These are phyloP conservation scores for Xylaria sp. DNA, from an alignment of 2,329 filamentous ascomycete species.

Conservation along the genomic window DNA sequence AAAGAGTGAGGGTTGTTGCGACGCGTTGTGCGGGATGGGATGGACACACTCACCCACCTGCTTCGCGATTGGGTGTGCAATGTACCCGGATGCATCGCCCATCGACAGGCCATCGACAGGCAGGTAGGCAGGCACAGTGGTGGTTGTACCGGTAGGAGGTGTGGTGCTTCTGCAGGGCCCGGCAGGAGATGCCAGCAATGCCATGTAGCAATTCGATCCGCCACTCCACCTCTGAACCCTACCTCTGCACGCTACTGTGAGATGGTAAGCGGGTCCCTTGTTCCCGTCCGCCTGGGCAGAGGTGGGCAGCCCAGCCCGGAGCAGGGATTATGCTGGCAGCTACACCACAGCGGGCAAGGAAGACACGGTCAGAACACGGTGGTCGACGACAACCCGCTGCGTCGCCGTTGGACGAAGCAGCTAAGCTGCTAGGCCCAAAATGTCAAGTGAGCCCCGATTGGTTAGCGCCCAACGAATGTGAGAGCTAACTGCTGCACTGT, in stretches of 20 bases:
- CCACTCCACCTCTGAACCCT: conserved; percentile 25
- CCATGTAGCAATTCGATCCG: conserved; percentile 24
- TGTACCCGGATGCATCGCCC: background rate
- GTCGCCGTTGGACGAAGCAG: conserved; percentile 21
- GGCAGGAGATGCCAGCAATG: conserved; percentile 14
- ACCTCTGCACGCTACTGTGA: conserved; percentile 29
- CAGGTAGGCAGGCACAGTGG: background rate
- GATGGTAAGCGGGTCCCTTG: conserved; percentile 31
- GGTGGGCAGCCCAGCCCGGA: conserved; percentile 20
- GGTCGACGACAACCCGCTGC: conserved; percentile 18
- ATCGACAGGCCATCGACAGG: background rate
- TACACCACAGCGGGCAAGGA: conserved; percentile 18
- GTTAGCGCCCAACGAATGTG: background rate
- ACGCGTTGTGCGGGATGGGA: conserved; percentile 33
- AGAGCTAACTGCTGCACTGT: background rate
- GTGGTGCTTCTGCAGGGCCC: conserved; percentile 11
- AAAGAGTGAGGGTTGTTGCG: conserved; percentile 32
- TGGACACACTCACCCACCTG: conserved; percentile 22
- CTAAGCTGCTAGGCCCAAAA: conserved; percentile 3
- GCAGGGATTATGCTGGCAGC: conserved; percentile 37
- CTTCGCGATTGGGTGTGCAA: conserved; percentile 32
- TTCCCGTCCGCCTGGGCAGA: conserved; percentile 39
- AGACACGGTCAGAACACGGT: conserved; percentile 4
- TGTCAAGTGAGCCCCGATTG: conserved; percentile 12
- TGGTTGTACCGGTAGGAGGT: conserved; percentile 13